A percentile compares a stretch with the other conserved stretches of the same genome.
Evolutionary conservation across 805 yeast species (phyloP).

Genomic region (Yamadazyma takamatsuzukensis): DNA sequence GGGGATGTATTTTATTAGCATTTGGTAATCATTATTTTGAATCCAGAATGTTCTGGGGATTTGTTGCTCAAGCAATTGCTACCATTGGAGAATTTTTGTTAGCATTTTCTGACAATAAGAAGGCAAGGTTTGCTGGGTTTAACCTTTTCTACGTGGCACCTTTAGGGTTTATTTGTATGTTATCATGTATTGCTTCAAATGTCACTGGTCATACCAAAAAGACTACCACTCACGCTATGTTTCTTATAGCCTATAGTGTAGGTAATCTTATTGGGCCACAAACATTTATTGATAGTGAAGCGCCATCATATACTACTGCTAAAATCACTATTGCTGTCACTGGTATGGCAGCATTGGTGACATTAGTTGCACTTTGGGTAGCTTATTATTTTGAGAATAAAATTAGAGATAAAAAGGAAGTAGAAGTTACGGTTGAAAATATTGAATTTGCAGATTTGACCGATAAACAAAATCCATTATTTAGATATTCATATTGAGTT

Average conservation of each 20-base stretch:
- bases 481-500: conserved; percentile 42
- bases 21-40: conserved; percentile 19
- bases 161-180: conserved; percentile 23
- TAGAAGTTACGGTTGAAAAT: conserved; percentile 26
- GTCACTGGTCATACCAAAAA: conserved; percentile 59
- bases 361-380: conserved; percentile 22
- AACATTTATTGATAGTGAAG: conserved; percentile 40
- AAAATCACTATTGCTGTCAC: conserved; percentile 38
- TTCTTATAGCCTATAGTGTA: conserved; percentile 47
- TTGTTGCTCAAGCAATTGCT: conserved; percentile 19
- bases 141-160: conserved; percentile 19
- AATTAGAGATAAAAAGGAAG: conserved; percentile 25
- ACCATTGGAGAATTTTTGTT: conserved; percentile 33
- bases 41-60: conserved; percentile 25
- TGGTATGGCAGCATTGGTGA: conserved; percentile 20
- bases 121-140: conserved; percentile 11
- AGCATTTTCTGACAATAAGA: conserved; percentile 34
- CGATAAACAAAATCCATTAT: conserved; percentile 50
- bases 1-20: conserved; percentile 32
- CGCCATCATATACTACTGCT: conserved; percentile 42
- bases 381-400: conserved; percentile 34
- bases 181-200: conserved; percentile 42
- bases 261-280: conserved; percentile 59
- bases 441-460: conserved; percentile 52
- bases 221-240: conserved; percentile 41